phyloP scores from a whole-genome alignment of 768 basidiomycete genomes.

The Asterophora parasitica region DNA sequence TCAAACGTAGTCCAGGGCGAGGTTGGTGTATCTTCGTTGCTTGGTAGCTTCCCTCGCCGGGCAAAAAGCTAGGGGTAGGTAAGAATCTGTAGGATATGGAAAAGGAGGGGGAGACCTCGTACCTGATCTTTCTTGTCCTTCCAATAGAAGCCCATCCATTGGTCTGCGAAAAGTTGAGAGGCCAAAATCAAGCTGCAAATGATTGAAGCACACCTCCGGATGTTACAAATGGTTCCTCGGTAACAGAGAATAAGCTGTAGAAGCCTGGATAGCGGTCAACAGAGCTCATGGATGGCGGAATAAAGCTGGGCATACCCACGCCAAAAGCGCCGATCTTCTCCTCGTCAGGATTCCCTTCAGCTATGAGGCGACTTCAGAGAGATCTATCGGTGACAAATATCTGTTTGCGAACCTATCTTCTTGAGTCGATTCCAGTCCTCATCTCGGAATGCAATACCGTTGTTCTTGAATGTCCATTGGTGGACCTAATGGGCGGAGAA shows the following conservation, averaged over 20 bases:
- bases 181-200: constrained; percentile 18
- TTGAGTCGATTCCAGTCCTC: constrained; percentile 88
- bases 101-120: constrained; percentile 1
- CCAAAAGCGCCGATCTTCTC: constrained; percentile 95
- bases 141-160: constrained; percentile 97
- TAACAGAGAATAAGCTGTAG: constrained; percentile 79
- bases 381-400: neutral
- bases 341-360: constrained; percentile 92
- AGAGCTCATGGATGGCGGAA: neutral
- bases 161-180: constrained; percentile 39
- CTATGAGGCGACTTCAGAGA: constrained; percentile 28
- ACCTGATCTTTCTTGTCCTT: constrained; percentile 90
- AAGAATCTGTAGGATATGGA: constrained; percentile 4
- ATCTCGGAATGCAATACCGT: constrained; percentile 76
- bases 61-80: constrained; percentile 59
- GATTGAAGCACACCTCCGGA: constrained; percentile 54
- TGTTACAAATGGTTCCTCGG: constrained; percentile 78
- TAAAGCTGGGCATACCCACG: constrained; percentile 46
- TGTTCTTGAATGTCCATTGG: constrained; percentile 85
- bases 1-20: constrained; percentile 81
- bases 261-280: constrained; percentile 40
- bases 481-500: constrained; percentile 43
- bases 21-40: constrained; percentile 21
- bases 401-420: constrained; percentile 64
- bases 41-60: constrained; percentile 64